Evolutionary conservation across 805 yeast genomes (phyloP), one percentile per base, ranked within the genome.

Genomic region (Suhomyces xylopsoci): DNA sequence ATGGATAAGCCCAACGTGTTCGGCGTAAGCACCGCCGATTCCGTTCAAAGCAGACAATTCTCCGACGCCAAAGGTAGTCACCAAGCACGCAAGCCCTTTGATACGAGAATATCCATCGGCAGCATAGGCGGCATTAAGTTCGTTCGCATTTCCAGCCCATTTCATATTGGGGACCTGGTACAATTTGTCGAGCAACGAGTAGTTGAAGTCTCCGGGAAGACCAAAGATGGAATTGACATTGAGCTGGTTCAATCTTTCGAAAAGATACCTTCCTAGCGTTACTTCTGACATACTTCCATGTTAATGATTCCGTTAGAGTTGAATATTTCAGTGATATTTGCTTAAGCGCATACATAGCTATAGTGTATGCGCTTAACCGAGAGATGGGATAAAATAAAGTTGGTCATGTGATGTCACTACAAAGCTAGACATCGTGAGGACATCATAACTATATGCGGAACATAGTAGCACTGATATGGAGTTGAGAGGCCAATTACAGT

Each of bases 61-160:
- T 49, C 73, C 73, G 19, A 67, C 71, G 48, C 73, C 73, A 48
- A 66, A 68, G 38, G 71, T 68, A 54, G 72, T 69, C 47, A 69
- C 63, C 44, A 69, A 55, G 54, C 64, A 60, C 19, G 63, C 64
- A 61, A 69, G 61, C 15, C 70, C 67, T 59, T 60, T 62, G 50
- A 63, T 56, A 32, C 68, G 55, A 24, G 65, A 58, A 56, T 64
- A 64, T 7, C 68, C 68, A 49, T 64, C 68, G 12, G 62, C 67
- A 9, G 65, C 61, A 50, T 64, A 63, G 5, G 67, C 62, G 2
- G 68, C 66, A 41, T 64, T 63, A 62, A 69, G 61, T 54, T 69
- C 72, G 63, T 69, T 69, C 59, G 69, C 66, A 58, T 67, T 67
- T 32, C 71, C 71, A 25, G 68, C 71, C 73, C 73, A 69, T 50